Percentiles rank a stretch among this genome's conserved stretches.
phyloP scores from a whole-genome alignment of 208 protist species.

The Trypanosoma platydactyli region DNA sequence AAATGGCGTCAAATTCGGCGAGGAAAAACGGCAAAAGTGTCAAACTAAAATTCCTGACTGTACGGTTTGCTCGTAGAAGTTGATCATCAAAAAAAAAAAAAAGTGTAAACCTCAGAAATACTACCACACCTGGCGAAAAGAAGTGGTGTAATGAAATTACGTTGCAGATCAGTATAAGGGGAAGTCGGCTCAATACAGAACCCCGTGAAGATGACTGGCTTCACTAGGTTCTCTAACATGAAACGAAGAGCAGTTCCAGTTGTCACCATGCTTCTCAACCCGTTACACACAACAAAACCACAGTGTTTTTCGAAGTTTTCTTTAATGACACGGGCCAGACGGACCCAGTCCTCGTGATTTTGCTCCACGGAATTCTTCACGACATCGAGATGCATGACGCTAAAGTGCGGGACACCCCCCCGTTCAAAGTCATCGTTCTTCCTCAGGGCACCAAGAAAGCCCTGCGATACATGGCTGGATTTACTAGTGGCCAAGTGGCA shows the following conservation, averaged over 20 bases:
- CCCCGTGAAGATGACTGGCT: constrained; percentile 97
- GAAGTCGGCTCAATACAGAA: constrained; percentile 88
- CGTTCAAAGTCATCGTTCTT: constrained; percentile 66
- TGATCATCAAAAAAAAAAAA: constrained; percentile 97
- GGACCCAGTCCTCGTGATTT: constrained; percentile 63
- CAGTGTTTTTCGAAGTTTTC: constrained; percentile 90
- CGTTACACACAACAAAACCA: constrained; percentile 97
- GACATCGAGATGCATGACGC: constrained; percentile 47
- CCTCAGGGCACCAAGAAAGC: constrained; percentile 48
- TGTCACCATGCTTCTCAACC: constrained; percentile 96
- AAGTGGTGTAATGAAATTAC: constrained; percentile 83
- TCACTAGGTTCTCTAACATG: constrained; percentile 96
- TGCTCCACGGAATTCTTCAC: constrained; percentile 74
- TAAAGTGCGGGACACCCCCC: constrained; percentile 53
- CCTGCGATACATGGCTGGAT: not conserved
- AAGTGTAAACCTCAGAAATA: constrained; percentile 93
- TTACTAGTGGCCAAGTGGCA: constrained; percentile 24
- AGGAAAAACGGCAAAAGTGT: constrained; percentile 91
- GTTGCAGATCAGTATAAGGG: constrained; percentile 87
- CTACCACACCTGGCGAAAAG: constrained; percentile 83
- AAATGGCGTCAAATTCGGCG: constrained; percentile 89
- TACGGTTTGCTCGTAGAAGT: constrained; percentile 93
- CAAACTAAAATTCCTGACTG: constrained; percentile 74
- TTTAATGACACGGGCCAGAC: constrained; percentile 67
- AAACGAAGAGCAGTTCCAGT: constrained; percentile 96